Evolutionary conservation across 192 early-diverging fungal species (phyloP).

Genomic region (Linnemannia hyalina): DNA sequence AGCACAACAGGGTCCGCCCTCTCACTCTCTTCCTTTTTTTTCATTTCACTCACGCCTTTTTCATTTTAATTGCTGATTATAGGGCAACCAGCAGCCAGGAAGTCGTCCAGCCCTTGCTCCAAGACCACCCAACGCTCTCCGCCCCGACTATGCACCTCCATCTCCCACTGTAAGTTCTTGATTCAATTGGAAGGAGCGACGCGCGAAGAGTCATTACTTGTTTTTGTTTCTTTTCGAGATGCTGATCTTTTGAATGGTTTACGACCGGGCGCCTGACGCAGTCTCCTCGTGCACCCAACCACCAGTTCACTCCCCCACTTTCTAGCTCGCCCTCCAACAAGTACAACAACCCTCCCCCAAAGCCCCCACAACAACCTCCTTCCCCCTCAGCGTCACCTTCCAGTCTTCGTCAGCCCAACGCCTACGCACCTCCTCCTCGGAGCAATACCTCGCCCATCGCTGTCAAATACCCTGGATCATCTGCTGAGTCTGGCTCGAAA

Average conservation of each 20-base stretch:
- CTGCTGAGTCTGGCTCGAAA: slow-evolving; percentile 35
- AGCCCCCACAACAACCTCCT: slow-evolving; percentile 33
- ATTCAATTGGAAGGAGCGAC: slow-evolving; percentile 11
- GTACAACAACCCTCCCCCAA: slow-evolving; percentile 34
- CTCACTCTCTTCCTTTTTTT: neutral
- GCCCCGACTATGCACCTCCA: slow-evolving; percentile 50
- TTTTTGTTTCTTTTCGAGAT: slow-evolving; percentile 4
- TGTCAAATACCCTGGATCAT: slow-evolving; percentile 40
- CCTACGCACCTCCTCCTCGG: slow-evolving; percentile 18
- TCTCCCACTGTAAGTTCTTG: slow-evolving; percentile 48
- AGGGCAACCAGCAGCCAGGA: slow-evolving; percentile 42
- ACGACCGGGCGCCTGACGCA: slow-evolving; percentile 35
- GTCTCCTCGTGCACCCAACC: slow-evolving; percentile 35
- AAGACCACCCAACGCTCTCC: slow-evolving; percentile 49
- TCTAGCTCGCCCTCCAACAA: slow-evolving; percentile 48
- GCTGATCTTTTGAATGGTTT: slow-evolving; percentile 27
- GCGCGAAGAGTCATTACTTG: slow-evolving; percentile 33
- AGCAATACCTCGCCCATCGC: slow-evolving; percentile 36
- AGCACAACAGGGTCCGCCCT: slow-evolving; percentile 15
- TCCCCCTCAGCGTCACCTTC: slow-evolving; percentile 28
- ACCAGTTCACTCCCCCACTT: slow-evolving; percentile 34
- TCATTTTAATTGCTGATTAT: neutral
- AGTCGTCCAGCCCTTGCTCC: slow-evolving; percentile 48
- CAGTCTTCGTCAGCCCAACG: slow-evolving; percentile 27
- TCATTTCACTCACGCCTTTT: slow-evolving; percentile 2